Evolutionary conservation across 108 stramenopile genomes (phyloP).

Genomic region (Hondaea fermentalgiana): DNA sequence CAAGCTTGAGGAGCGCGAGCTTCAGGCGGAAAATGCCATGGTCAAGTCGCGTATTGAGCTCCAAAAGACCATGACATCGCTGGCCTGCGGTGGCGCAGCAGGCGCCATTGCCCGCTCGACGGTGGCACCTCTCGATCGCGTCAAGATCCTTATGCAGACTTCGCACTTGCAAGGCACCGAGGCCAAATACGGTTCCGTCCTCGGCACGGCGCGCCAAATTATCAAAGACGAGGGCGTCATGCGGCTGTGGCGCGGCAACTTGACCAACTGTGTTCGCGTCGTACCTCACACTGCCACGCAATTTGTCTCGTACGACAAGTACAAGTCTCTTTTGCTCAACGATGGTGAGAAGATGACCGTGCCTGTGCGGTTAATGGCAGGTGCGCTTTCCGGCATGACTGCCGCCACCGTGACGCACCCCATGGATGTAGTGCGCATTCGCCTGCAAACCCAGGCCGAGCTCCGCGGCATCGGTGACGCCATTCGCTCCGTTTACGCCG

Average conservation of each 20-base stretch:
- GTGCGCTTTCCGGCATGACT: constrained; percentile 4
- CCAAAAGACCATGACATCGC: background rate
- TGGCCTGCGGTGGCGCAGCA: constrained; percentile 5
- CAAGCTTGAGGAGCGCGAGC: background rate
- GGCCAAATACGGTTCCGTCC: background rate
- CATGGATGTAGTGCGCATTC: constrained; percentile 19
- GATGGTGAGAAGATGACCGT: background rate
- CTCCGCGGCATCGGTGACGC: background rate
- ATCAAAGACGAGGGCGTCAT: background rate
- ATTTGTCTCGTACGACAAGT: background rate
- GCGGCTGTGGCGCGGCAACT: constrained; percentile 22
- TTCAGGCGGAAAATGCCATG: background rate
- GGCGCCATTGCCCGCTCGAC: background rate
- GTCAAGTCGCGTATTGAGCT: background rate
- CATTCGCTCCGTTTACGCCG: background rate
- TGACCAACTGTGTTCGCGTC: constrained; percentile 19
- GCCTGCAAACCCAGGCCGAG: background rate
- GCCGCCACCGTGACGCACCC: constrained; percentile 23
- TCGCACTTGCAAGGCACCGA: background rate
- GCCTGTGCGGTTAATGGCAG: background rate
- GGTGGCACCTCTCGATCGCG: constrained; percentile 13
- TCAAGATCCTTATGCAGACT: constrained; percentile 16
- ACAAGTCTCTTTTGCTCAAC: background rate
- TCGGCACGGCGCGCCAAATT: background rate
- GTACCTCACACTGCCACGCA: background rate